phyloP scores from a whole-genome alignment of 805 yeast species.

The Spathaspora girioi region DNA sequence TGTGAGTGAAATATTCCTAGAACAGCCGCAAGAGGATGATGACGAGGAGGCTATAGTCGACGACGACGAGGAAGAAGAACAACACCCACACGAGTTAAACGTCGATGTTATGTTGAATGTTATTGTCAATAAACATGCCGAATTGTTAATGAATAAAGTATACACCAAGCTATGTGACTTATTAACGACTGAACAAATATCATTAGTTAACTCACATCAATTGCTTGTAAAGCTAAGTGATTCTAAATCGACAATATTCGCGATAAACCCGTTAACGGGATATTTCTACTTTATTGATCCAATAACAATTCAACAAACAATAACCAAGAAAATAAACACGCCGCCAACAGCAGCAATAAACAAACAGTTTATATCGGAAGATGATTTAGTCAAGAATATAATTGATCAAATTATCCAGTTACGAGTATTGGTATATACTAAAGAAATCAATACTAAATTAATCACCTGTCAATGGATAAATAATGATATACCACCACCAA shows the following conservation, averaged over 20 bases:
- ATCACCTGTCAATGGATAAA: conserved; percentile 67
- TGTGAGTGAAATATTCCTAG: conserved; percentile 5
- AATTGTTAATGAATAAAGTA: conserved; percentile 24
- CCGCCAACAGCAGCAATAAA: conserved; percentile 14
- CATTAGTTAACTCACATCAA: conserved; percentile 29
- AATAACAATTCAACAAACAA: conserved; percentile 29
- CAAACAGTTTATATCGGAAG: conserved; percentile 24
- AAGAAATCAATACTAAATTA: conserved; percentile 53
- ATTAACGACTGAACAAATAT: conserved; percentile 11
- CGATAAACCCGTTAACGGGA: conserved; percentile 40
- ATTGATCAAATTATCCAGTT: conserved; percentile 39
- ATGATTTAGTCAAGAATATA: conserved; percentile 27
- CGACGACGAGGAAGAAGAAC: conserved; percentile 8
- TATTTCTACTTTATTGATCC: conserved; percentile 39
- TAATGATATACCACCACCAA: conserved; percentile 51
- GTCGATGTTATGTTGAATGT: conserved; percentile 31
- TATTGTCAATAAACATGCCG: conserved; percentile 38
- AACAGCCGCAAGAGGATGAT: conserved; percentile 16
- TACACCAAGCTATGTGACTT: conserved; percentile 11
- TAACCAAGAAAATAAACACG: conserved; percentile 28
- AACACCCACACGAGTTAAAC: conserved; percentile 25
- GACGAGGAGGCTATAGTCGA: conserved; percentile 12
- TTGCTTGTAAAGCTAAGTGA: conserved; percentile 29
- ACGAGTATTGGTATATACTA: conserved; percentile 45
- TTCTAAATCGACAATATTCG: conserved; percentile 28